A percentile compares a stretch with the other conserved stretches of the same genome.
These are phyloP conservation scores for Serendipita sp. DNA, from an alignment of 1,284 basidiomycete genomes.

Conservation along the genomic window DNA sequence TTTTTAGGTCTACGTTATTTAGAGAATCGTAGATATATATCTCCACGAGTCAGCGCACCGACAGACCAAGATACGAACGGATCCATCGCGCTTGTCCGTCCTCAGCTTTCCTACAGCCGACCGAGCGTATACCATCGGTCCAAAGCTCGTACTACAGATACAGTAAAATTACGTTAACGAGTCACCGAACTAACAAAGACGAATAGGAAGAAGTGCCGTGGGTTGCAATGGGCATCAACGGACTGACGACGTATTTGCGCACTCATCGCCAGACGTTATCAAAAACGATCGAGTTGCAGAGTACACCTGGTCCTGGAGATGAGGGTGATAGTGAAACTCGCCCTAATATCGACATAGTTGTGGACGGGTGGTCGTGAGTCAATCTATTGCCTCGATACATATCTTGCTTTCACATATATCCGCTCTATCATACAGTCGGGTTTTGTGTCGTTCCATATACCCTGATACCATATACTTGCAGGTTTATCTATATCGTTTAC, in stretches of 20 bases:
- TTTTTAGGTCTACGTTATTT: too few relatives aligned
- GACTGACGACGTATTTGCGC: conserved; percentile 63
- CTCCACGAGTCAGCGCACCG: too few relatives aligned
- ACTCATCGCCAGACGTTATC: conserved; percentile 55
- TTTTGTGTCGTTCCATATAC: conserved; percentile 9
- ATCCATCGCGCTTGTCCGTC: too few relatives aligned
- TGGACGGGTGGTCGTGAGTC: conserved; percentile 84
- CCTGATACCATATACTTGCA: conserved; percentile 21
- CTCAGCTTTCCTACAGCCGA: too few relatives aligned
- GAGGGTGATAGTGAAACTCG: conserved; percentile 11
- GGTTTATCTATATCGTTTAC: conserved; percentile 67
- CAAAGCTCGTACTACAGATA: too few relatives aligned
- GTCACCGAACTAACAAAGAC: too few relatives aligned
- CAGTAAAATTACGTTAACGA: too few relatives aligned
- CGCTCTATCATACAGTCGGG: too few relatives aligned
- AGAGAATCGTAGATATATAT: too few relatives aligned
- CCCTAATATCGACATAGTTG: conserved; percentile 35
- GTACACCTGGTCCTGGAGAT: conserved; percentile 12
- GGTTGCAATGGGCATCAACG: conserved; percentile 60
- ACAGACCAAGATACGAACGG: too few relatives aligned
- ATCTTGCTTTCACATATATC: not conserved
- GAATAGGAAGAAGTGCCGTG: not conserved
- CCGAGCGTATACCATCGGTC: too few relatives aligned
- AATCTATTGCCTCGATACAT: conserved; percentile 11
- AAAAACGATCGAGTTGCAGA: conserved; percentile 30